These are phyloP conservation scores for Ascochyta rabiei DNA, from an alignment of 2,329 filamentous ascomycete species.

Conservation along the genomic window DNA sequence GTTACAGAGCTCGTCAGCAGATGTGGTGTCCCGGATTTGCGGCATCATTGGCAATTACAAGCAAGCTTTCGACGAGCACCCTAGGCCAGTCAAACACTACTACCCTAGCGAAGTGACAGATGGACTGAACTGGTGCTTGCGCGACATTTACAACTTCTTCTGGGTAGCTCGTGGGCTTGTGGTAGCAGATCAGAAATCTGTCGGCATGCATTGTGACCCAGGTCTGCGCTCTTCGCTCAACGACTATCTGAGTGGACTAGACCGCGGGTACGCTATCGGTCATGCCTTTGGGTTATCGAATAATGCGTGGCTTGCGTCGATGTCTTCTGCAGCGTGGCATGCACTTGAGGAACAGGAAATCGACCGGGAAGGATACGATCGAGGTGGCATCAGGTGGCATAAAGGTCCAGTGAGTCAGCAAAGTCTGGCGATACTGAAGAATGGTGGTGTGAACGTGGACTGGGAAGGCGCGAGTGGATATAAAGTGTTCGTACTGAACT, in stretches of 20 bases:
- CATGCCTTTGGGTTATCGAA: conserved; percentile 56
- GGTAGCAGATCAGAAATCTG: conserved; percentile 63
- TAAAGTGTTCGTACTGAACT: conserved; percentile 71
- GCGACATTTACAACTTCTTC: conserved; percentile 84
- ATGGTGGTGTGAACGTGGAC: conserved; percentile 68
- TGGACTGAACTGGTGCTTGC: conserved; percentile 80
- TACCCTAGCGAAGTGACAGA: conserved; percentile 49
- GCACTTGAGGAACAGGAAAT: conserved; percentile 55
- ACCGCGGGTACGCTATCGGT: conserved; percentile 47
- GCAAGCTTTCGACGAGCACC: conserved; percentile 71
- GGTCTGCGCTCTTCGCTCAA: conserved; percentile 54
- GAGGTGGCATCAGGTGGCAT: conserved; percentile 37
- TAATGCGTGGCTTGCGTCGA: conserved; percentile 52
- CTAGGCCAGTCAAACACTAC: conserved; percentile 49
- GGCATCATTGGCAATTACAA: conserved; percentile 75
- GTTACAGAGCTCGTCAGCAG: conserved; percentile 68
- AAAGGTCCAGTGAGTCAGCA: conserved; percentile 69
- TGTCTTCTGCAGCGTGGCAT: conserved; percentile 56
- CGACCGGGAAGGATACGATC: conserved; percentile 29
- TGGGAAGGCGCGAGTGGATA: conserved; percentile 83
- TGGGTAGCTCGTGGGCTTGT: conserved; percentile 79
- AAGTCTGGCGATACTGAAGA: conserved; percentile 67
- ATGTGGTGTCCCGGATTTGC: conserved; percentile 71
- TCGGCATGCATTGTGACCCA: conserved; percentile 58
- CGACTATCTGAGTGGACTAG: conserved; percentile 50